Conservation (phyloP, 108 stramenopile genomes). For the Schizochytrium sp. region DNA sequence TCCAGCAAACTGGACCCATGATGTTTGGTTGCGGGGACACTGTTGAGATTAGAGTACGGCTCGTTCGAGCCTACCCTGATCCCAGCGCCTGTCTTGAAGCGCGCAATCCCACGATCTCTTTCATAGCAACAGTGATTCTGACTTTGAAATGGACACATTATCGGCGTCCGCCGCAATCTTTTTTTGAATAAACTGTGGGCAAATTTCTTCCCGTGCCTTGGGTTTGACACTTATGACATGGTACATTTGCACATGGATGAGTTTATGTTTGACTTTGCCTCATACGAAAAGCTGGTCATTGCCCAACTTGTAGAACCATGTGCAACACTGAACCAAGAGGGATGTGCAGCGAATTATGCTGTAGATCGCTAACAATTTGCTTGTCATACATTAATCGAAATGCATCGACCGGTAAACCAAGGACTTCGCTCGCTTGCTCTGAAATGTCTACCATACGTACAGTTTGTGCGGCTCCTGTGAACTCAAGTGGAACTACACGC, state of each 20-base stretch:
- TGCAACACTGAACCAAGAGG: neutral
- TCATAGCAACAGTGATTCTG: neutral
- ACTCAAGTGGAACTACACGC: constrained; percentile 2
- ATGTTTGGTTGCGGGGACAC: neutral
- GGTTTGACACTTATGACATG: neutral
- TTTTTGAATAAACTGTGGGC: neutral
- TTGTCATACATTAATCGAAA: constrained; percentile 32
- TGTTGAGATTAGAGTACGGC: neutral
- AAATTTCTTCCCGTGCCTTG: neutral
- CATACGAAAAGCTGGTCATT: neutral
- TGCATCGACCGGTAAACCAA: neutral
- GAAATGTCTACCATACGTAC: neutral
- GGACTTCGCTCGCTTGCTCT: constrained; percentile 2
- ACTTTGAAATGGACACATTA: neutral
- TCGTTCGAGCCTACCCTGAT: neutral
- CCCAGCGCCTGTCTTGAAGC: neutral
- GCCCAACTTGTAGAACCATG: constrained; percentile 25
- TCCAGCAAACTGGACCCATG: neutral
- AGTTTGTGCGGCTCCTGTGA: constrained; percentile 1
- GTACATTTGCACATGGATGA: neutral
- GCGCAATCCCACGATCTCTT: neutral
- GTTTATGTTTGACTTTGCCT: neutral
- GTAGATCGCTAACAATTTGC: neutral
- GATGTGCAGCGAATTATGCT: neutral
- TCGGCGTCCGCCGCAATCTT: neutral